These are phyloP conservation scores for Fusarium sp. DNA, from an alignment of 2,329 filamentous ascomycete genomes.

Conservation along the genomic window DNA sequence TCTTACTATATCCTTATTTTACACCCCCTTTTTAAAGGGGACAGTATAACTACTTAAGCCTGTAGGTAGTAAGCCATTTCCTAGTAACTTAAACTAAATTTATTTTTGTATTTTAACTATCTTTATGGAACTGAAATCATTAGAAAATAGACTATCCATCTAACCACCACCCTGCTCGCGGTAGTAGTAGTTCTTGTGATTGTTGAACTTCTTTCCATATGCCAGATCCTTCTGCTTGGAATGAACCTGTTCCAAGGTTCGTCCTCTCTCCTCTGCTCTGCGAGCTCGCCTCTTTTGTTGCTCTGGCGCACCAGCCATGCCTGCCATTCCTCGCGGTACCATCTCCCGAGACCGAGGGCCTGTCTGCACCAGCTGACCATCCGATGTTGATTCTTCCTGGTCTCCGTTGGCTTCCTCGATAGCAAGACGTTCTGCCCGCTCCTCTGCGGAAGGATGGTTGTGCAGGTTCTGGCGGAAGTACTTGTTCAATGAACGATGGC, in stretches of 20 bases:
- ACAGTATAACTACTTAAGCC: too few species aligned
- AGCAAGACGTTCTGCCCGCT: conserved; percentile 76
- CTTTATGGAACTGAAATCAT: too few species aligned
- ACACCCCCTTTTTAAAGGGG: too few species aligned
- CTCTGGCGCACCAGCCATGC: conserved; percentile 83
- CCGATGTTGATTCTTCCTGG: conserved; percentile 51
- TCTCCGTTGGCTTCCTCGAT: conserved; percentile 61
- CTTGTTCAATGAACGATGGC: conserved; percentile 86
- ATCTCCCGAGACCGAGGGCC: conserved; percentile 66
- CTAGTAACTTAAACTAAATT: too few species aligned
- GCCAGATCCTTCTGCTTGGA: conserved; percentile 75
- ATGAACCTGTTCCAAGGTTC: conserved; percentile 73
- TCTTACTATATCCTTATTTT: too few species aligned
- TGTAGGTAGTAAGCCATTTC: too few species aligned
- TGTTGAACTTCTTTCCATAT: conserved; percentile 80
- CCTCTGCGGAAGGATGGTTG: conserved; percentile 82
- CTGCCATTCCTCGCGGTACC: conserved; percentile 77
- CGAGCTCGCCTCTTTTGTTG: conserved; percentile 78
- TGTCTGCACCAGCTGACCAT: conserved; percentile 53
- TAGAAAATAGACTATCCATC: conserved; percentile 8
- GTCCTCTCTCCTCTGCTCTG: conserved; percentile 76
- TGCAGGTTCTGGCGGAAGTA: conserved; percentile 96
- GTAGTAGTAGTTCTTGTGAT: conserved; percentile 75
- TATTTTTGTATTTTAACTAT: too few species aligned
- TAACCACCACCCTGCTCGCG: conserved; percentile 62